These are phyloP conservation scores for Picochlorum sp. DNA, from an alignment of 139 green algal genomes.

Conservation along the genomic window DNA sequence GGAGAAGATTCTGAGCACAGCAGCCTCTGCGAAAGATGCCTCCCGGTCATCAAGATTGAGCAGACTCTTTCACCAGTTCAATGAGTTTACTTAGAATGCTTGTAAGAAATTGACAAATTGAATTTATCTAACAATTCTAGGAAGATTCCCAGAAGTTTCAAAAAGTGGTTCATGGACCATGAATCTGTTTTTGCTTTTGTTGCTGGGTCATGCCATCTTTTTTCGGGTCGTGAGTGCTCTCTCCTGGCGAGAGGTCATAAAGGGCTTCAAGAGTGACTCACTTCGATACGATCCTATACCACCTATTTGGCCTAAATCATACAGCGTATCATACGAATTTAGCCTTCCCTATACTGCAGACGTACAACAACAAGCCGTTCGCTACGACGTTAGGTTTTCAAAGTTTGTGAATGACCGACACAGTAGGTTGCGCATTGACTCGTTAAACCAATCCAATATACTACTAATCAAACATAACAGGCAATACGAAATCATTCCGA, in stretches of 20 bases:
- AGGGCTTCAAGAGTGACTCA: not conserved
- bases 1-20: slow-evolving; percentile 43
- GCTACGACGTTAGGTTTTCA: slow-evolving; percentile 13
- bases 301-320: slow-evolving; percentile 4
- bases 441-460: slow-evolving; percentile 7
- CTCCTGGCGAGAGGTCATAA: no score
- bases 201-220: no score
- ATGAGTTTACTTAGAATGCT: no score
- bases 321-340: slow-evolving; percentile 12
- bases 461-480: not conserved
- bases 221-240: no score
- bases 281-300: not conserved
- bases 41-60: slow-evolving; percentile 60
- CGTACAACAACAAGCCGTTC: not conserved
- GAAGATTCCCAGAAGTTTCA: no score
- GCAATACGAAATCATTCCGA: slow-evolving; percentile 6
- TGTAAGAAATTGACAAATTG: no score
- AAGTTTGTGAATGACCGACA: not conserved
- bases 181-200: no score
- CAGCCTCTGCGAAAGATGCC: slow-evolving; percentile 83
- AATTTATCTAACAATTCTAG: no score
- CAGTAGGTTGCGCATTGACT: slow-evolving; percentile 4
- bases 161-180: no score
- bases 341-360: slow-evolving; percentile 13
- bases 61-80: not conserved